Base-by-base conservation (phyloP, 1,284 basidiomycete genomes). In the Puccinia polysora region DNA sequence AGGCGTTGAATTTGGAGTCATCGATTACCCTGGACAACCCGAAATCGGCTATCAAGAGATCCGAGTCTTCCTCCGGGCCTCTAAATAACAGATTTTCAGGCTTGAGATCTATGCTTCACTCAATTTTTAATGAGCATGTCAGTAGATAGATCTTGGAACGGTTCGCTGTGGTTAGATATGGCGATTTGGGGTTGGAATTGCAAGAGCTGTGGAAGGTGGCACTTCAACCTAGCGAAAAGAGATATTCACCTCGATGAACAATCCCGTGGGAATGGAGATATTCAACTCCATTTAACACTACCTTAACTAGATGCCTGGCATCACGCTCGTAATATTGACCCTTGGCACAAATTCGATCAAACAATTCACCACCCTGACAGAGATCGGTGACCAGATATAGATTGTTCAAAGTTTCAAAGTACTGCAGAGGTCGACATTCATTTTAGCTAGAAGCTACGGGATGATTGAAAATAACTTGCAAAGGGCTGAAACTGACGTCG, bases 31-130 rank as follows among this genome's bases (percentile, higher is more conserved):
- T 79, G 7, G 82, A 83, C 50, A 81, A 74, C 75, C 96, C 96
- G 80, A 98, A 98, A 81, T 98, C 96, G 3, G 96, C 95, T 75
- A 98, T 89, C 86, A 97, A 90, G 76, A 98, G 88, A 78, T 97
- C 93, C 8, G 93, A 89, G 70, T 94, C 88, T 79, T 97, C 93
- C 3, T 86, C 88, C 77, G 87, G 86, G 50, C 89, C 89, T 73
- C 90, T 87, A 86, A 98, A 98, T 25, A 98, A 84, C 25, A 98
- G 84, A 81, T 98, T 98, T 82, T 98, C 95, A 4, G 95, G 95
- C 81, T 98, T 98, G 75, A 98, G 83, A 79, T 98, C 91, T 89
- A 75, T 45, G 15, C 1, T 47, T 43, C 8, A n/a, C n/a, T 47
- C 1, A 5, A 62, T 62, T 38, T 18, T 40, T 14, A 20, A 55